These are phyloP conservation scores for Phaeodactylum tricornutum DNA, from an alignment of 108 stramenopile species.

Conservation along the genomic window DNA sequence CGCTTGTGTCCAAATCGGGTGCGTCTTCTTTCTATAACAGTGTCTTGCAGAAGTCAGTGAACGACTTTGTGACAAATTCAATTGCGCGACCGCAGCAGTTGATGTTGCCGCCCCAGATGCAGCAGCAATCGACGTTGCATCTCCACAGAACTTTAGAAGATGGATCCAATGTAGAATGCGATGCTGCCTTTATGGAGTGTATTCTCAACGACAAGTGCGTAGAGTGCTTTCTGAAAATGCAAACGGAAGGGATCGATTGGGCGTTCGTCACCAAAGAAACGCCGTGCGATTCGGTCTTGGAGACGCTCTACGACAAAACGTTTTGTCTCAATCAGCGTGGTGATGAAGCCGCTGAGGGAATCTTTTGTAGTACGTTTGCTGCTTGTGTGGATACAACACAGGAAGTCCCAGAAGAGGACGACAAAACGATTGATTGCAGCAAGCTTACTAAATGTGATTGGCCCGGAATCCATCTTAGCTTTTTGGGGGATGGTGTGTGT, in stretches of 20 bases:
- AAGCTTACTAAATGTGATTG: conserved; percentile 64
- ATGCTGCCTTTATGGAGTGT: conserved; percentile 56
- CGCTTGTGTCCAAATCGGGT: too few relatives aligned
- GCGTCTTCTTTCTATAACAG: too few relatives aligned
- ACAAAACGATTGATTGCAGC: conserved; percentile 44
- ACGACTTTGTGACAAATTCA: too few relatives aligned
- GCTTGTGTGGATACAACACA: conserved; percentile 64
- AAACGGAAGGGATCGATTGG: conserved; percentile 66
- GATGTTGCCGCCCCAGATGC: too few relatives aligned
- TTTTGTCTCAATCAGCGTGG: conserved; percentile 37
- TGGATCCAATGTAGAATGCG: conserved; percentile 25
- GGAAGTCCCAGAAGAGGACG: conserved; percentile 16
- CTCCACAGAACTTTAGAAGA: too few relatives aligned
- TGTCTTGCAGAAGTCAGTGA: too few relatives aligned
- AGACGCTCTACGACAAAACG: conserved; percentile 25
- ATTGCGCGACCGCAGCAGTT: too few relatives aligned
- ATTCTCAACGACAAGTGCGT: conserved; percentile 43
- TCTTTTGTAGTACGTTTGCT: conserved; percentile 70
- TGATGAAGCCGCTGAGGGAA: conserved; percentile 15
- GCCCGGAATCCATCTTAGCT: conserved; percentile 63
- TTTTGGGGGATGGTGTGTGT: conserved; percentile 79
- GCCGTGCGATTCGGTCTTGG: conserved; percentile 52
- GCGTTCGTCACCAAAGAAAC: conserved; percentile 59
- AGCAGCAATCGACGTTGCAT: too few relatives aligned
- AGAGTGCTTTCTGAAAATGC: conserved; percentile 53